Evolutionary conservation across 352 stramenopile genomes (phyloP).

Genomic region (Globisporangium apiculatum): DNA sequence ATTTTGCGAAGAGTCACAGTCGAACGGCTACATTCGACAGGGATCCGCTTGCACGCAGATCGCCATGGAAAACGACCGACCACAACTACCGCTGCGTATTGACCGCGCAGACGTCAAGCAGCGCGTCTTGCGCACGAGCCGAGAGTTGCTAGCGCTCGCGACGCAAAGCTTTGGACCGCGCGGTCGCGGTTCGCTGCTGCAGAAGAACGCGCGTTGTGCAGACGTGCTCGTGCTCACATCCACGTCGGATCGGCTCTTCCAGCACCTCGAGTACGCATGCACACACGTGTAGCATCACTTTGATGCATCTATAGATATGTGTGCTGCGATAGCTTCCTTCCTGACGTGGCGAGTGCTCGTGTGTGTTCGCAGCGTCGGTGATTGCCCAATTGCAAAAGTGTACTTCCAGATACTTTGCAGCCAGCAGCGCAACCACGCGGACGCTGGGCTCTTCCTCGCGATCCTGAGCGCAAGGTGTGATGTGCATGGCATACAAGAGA

Average conservation of each 20-base stretch:
- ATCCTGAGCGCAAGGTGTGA: constrained; percentile 23
- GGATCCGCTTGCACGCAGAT: neutral
- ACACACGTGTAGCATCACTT: too few relatives aligned
- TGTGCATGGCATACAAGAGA: neutral
- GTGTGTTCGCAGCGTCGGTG: constrained; percentile 17
- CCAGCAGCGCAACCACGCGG: constrained; percentile 30
- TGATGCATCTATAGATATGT: too few relatives aligned
- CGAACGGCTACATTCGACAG: neutral
- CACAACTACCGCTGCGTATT: constrained; percentile 1
- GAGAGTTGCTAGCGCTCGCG: constrained; percentile 22
- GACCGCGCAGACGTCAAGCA: constrained; percentile 18
- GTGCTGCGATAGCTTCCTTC: too few relatives aligned
- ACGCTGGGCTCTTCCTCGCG: constrained; percentile 39
- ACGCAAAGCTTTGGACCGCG: constrained; percentile 37
- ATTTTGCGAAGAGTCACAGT: neutral
- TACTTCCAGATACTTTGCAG: constrained; percentile 53
- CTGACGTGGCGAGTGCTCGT: neutral
- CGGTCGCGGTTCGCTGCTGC: constrained; percentile 31
- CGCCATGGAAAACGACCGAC: neutral
- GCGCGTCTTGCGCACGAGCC: constrained; percentile 21
- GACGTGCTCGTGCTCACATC: constrained; percentile 44
- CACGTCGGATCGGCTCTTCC: constrained; percentile 28
- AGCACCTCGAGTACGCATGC: constrained; percentile 24
- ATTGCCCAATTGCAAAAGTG: constrained; percentile 47
- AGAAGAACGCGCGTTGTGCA: constrained; percentile 35